Conservation (phyloP, 805 yeast species). For the Candida maris region DNA sequence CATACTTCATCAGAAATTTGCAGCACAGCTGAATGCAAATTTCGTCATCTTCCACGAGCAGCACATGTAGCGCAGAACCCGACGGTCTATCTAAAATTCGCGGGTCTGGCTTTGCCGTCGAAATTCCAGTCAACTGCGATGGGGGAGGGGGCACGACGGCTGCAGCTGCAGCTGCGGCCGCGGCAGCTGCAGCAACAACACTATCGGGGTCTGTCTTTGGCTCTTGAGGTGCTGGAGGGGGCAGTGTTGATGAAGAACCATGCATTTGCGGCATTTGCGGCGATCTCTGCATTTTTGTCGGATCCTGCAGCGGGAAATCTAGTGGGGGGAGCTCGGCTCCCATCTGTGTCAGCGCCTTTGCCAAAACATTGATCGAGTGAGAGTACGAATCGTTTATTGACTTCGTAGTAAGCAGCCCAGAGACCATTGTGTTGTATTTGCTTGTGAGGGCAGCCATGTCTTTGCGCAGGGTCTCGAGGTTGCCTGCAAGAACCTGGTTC, state of each 20-base stretch:
- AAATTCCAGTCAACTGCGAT: slow-evolving; percentile 2
- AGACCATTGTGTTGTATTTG: slow-evolving; percentile 63
- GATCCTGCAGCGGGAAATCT: slow-evolving; percentile 44
- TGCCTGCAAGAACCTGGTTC: slow-evolving; percentile 25
- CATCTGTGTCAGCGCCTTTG: slow-evolving; percentile 46
- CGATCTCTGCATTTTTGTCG: slow-evolving; percentile 7
- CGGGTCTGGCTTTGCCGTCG: slow-evolving; percentile 16
- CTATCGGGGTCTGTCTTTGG: not conserved
- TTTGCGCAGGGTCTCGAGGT: slow-evolving; percentile 31
- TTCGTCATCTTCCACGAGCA: slow-evolving; percentile 76
- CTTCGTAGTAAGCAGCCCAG: slow-evolving; percentile 55
- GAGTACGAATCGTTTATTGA: slow-evolving; percentile 54
- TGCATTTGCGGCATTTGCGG: slow-evolving; percentile 1
- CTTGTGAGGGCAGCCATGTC: slow-evolving; percentile 44
- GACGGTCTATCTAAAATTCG: slow-evolving; percentile 27
- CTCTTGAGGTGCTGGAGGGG: slow-evolving; percentile 3
- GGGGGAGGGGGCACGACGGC: slow-evolving; percentile 10
- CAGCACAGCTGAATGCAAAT: slow-evolving; percentile 81
- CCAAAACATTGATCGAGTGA: slow-evolving; percentile 47
- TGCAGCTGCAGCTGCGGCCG: slow-evolving; percentile 15
- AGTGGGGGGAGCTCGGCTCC: slow-evolving; percentile 69
- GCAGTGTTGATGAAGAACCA: not conserved
- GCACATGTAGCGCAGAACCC: slow-evolving; percentile 54
- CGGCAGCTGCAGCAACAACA: slow-evolving; percentile 2
- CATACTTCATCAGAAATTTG: slow-evolving; percentile 79